Conservation (phyloP, 2,329 filamentous ascomycete species). For the Venturiaceae sp. region DNA sequence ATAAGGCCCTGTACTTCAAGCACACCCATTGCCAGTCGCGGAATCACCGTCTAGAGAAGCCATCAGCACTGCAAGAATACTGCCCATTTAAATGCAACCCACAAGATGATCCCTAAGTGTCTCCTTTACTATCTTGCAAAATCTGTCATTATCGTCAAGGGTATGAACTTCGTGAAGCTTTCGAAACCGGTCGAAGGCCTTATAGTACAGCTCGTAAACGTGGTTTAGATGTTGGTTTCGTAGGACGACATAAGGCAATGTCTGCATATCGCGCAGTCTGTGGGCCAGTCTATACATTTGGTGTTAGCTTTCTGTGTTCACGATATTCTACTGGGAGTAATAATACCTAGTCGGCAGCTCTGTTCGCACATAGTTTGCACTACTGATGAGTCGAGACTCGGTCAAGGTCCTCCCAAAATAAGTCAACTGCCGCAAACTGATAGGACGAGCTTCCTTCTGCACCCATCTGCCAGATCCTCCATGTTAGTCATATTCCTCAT, state of each 20-base stretch:
- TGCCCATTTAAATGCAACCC: too few species aligned
- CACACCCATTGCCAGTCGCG: constrained; percentile 87
- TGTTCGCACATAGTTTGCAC: constrained; percentile 93
- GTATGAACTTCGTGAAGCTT: constrained; percentile 74
- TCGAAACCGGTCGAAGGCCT: constrained; percentile 87
- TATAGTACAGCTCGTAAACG: constrained; percentile 94
- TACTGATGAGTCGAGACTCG: constrained; percentile 79
- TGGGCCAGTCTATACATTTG: constrained; percentile 61
- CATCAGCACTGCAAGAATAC: not conserved
- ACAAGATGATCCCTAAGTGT: constrained; percentile 67
- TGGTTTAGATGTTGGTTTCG: constrained; percentile 91
- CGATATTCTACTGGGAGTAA: not conserved
- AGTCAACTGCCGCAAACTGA: constrained; percentile 90
- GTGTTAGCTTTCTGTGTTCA: not conserved
- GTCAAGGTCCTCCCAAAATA: constrained; percentile 93
- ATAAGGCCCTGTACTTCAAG: constrained; percentile 81
- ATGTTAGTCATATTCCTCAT: not conserved
- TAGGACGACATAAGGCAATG: constrained; percentile 87
- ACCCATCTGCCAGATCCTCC: constrained; percentile 60
- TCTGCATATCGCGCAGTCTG: constrained; percentile 93
- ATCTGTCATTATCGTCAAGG: constrained; percentile 78
- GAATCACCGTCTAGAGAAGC: constrained; percentile 70
- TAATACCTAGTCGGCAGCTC: constrained; percentile 75
- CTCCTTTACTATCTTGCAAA: constrained; percentile 70
- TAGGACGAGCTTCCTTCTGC: constrained; percentile 82